Percentiles rank a stretch among this genome's conserved stretches.
phyloP scores from a whole-genome alignment of 192 early-diverging fungal species.

The Mortierella antarctica region DNA sequence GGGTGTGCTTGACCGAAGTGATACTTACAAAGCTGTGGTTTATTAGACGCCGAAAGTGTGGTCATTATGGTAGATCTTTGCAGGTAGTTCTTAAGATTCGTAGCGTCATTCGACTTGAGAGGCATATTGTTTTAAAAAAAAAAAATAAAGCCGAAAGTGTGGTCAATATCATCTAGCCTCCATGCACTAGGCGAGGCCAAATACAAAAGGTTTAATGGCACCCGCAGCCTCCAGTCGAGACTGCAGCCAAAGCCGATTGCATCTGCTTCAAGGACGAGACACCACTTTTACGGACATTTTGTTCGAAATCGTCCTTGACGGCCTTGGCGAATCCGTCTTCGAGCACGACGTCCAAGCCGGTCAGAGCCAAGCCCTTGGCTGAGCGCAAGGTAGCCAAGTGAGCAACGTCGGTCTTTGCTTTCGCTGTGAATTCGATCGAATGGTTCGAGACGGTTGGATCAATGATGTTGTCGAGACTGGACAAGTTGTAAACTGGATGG shows the following conservation, averaged over 20 bases:
- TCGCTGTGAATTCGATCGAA: conserved; percentile 69
- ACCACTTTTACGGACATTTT: conserved; percentile 6
- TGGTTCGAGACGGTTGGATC: conserved; percentile 69
- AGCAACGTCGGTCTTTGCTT: conserved; percentile 66
- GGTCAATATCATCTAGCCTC: too few relatives aligned
- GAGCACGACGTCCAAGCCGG: conserved; percentile 58
- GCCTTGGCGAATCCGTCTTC: conserved; percentile 59
- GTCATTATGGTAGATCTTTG: too few relatives aligned
- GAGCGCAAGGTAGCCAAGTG: conserved; percentile 66
- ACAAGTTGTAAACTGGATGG: conserved; percentile 36
- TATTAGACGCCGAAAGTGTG: not conserved
- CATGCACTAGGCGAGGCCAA: too few relatives aligned
- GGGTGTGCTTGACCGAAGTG: not conserved
- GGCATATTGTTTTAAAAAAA: too few relatives aligned
- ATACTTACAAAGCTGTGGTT: not conserved
- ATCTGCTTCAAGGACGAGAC: not conserved
- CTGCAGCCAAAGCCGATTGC: conserved; percentile 3
- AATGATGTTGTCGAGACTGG: conserved; percentile 54
- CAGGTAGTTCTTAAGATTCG: too few relatives aligned
- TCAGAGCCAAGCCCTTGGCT: conserved; percentile 64
- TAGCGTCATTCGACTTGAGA: too few relatives aligned
- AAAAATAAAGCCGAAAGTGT: too few relatives aligned
- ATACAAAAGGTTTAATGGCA: conserved; percentile 10
- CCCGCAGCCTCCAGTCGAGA: conserved; percentile 19
- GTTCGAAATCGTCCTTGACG: conserved; percentile 53